Evolutionary conservation across 371 early-diverging fungal genomes (phyloP), one percentile per base, ranked within the genome.

Genomic region (Mortierella sp.): DNA sequence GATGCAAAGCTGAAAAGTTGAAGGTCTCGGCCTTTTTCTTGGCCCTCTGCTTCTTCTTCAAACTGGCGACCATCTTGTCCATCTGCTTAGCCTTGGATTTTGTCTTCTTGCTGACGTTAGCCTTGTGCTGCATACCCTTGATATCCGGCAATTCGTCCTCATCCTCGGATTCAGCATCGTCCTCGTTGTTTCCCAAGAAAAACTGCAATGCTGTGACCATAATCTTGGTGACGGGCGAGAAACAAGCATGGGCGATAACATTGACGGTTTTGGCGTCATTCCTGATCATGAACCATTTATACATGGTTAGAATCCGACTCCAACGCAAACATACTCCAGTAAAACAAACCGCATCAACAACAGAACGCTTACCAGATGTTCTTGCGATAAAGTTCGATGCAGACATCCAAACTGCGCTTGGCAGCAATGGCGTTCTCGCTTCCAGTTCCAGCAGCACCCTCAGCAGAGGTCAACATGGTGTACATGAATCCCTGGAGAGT

Each of bases 181-280:
- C 84, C 23, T 88, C 86, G 66, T 93, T 90, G 41, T 84, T 83
- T 39, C 92, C 94, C 71, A 97, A 84, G 71, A 98, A 98, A 78
- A 99, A 99, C 56, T 95, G 90, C n/a, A 97, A 79, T 4, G 97
- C 98, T 3, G 96, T 93, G 7, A 94, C 92, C 55, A 92, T 88
- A 32, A 99, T 86, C 79, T 97, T 97, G 69, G 92, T 85, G 28
- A 90, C 85, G 23, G 92, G 91, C 31, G 95, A 95, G 60, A 97
- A 95, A 80, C 96, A 95, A 11, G 97, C 98, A 79, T 96, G 94
- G 7, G 96, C 95, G 79, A 99, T 93, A 28, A 98, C 94, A 82
- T 98, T 98, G 70, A 96, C 97, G 6, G 98, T 97, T 81, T 98
- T 97, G 31, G 91, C 90, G 81, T 98, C 99, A 63, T 97, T 94